Percentiles rank a stretch among this genome's conserved stretches.
These are phyloP conservation scores for Podospora conica DNA, from an alignment of 495 filamentous ascomycete genomes.

Conservation along the genomic window DNA sequence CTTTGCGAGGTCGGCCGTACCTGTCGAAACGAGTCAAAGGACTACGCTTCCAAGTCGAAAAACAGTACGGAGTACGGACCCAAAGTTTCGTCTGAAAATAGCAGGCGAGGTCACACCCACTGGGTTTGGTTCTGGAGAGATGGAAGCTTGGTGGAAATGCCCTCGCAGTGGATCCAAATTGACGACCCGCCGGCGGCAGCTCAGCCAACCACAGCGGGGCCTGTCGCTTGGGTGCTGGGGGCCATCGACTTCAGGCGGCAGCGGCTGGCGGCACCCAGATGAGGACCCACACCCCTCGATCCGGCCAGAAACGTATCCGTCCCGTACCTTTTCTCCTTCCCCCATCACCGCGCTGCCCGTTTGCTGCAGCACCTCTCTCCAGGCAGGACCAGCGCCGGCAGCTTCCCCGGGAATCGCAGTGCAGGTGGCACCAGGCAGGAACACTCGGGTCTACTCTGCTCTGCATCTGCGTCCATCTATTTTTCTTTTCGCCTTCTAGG, in stretches of 20 bases:
- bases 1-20: too few relatives aligned
- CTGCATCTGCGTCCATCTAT: neutral
- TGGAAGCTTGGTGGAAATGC: neutral
- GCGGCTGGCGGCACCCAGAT: neutral
- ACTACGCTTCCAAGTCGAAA: too few relatives aligned
- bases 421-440: neutral
- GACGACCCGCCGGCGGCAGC: conserved; percentile 5
- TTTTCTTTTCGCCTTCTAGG: conserved; percentile 2
- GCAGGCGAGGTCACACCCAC: neutral
- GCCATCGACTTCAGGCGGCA: neutral
- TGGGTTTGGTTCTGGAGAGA: neutral
- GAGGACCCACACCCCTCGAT: neutral
- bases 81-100: neutral
- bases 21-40: too few relatives aligned
- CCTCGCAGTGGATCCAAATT: too few relatives aligned
- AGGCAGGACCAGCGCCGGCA: neutral
- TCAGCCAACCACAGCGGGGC: neutral
- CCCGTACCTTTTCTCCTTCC: too few relatives aligned
- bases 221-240: neutral
- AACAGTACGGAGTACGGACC: too few relatives aligned
- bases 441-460: neutral
- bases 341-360: too few relatives aligned
- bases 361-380: neutral
- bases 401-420: neutral
- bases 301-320: neutral